Percentiles rank a stretch among this genome's conserved stretches.
These are phyloP conservation scores for Arachnomyces sp. DNA, from an alignment of 2,329 filamentous ascomycete genomes.

Conservation along the genomic window DNA sequence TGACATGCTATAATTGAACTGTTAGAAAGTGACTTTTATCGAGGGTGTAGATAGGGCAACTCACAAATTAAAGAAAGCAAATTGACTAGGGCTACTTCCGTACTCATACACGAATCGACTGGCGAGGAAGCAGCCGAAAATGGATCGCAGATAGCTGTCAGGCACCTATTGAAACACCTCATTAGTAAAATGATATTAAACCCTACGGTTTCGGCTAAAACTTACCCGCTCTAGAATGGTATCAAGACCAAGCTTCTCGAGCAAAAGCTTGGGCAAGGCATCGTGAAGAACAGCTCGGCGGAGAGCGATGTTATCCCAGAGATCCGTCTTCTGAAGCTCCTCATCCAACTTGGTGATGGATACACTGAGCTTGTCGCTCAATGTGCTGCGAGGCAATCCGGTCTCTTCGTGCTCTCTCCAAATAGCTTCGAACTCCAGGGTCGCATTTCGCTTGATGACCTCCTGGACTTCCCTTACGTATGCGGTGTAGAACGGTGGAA, in stretches of 20 bases:
- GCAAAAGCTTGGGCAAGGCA: constrained; percentile 73
- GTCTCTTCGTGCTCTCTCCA: constrained; percentile 89
- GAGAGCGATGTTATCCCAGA: constrained; percentile 79
- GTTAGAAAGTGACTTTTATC: constrained; percentile 8
- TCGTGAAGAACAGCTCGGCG: constrained; percentile 72
- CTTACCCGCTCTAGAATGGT: constrained; percentile 72
- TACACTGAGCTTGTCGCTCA: constrained; percentile 82
- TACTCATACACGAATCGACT: constrained; percentile 95
- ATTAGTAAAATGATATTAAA: constrained; percentile 15
- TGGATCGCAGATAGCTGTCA: constrained; percentile 83
- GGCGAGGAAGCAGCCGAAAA: constrained; percentile 92
- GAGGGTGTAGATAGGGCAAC: constrained; percentile 31
- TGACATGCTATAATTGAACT: constrained; percentile 26
- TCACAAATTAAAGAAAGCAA: constrained; percentile 98
- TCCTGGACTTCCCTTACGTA: constrained; percentile 90
- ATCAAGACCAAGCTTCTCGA: constrained; percentile 85
- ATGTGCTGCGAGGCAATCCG: constrained; percentile 68
- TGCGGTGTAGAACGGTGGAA: constrained; percentile 82
- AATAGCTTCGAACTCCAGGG: constrained; percentile 94
- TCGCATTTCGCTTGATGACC: constrained; percentile 83
- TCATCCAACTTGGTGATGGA: constrained; percentile 97
- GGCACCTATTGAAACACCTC: constrained; percentile 53
- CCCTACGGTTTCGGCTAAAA: constrained; percentile 12
- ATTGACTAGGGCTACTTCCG: constrained; percentile 85
- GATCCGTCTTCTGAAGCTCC: constrained; percentile 84